These are phyloP conservation scores for Naegleria fowleri DNA, from an alignment of 208 protist genomes.

Conservation along the genomic window DNA sequence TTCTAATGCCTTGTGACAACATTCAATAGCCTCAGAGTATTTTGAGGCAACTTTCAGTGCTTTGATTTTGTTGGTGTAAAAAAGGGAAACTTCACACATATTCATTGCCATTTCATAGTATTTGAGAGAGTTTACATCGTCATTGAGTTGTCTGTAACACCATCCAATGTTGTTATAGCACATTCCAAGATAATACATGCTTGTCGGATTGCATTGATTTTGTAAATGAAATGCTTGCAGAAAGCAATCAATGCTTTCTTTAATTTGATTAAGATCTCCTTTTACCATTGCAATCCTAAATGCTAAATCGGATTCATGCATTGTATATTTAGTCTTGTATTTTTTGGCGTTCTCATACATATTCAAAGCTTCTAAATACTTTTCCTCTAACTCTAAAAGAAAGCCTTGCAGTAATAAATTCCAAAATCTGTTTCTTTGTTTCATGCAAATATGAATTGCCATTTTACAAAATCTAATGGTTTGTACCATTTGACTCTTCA, in stretches of 20 bases:
- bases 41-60: neutral
- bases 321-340: neutral
- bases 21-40: neutral
- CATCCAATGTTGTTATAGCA: conserved; percentile 19
- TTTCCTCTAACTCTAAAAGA: neutral
- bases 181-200: neutral
- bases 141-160: neutral
- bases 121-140: neutral
- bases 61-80: conserved; percentile 11
- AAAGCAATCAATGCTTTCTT: neutral
- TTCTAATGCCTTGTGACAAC: neutral
- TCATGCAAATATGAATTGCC: neutral
- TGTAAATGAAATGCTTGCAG: neutral
- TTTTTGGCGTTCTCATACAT: neutral
- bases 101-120: neutral
- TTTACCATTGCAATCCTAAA: neutral
- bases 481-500: neutral
- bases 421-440: neutral
- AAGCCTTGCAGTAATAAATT: neutral
- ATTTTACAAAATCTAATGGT: neutral
- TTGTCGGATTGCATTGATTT: neutral
- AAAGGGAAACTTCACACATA: neutral
- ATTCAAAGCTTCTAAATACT: neutral
- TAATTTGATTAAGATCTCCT: neutral
- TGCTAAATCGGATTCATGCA: neutral